phyloP scores from a whole-genome alignment of 495 filamentous ascomycete species.

The Talaromyces ruber region DNA sequence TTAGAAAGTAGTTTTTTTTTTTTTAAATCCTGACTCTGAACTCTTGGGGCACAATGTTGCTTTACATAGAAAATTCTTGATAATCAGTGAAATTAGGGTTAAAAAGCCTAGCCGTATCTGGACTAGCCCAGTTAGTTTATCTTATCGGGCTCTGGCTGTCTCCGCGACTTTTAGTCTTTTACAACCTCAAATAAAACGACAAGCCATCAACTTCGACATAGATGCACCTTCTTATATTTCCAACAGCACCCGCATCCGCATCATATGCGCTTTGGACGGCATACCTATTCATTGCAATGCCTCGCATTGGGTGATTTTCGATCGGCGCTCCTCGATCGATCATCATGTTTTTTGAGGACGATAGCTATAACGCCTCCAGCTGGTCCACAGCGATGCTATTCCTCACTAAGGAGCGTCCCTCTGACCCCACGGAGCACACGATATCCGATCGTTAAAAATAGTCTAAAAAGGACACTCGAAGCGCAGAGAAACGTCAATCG shows the following conservation, averaged over 20 bases:
- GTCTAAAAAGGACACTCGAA: slow-evolving; percentile 33
- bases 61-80: no score
- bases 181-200: not conserved
- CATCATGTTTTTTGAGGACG: not conserved
- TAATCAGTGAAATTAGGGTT: no score
- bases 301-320: slow-evolving; percentile 2
- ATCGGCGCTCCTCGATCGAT: not conserved
- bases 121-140: no score
- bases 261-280: slow-evolving; percentile 3
- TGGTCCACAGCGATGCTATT: not conserved
- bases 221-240: not conserved
- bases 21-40: no score
- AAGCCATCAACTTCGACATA: not conserved
- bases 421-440: not conserved
- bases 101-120: no score
- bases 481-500: slow-evolving; percentile 43
- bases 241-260: not conserved
- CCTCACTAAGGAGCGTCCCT: not conserved
- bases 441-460: not conserved
- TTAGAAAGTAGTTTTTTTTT: no score
- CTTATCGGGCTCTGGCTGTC: no score
- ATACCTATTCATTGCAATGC: slow-evolving; percentile 1
- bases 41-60: no score
- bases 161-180: no score
- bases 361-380: not conserved